phyloP scores from a whole-genome alignment of 1,284 basidiomycete genomes.

The Naganishia albida region DNA sequence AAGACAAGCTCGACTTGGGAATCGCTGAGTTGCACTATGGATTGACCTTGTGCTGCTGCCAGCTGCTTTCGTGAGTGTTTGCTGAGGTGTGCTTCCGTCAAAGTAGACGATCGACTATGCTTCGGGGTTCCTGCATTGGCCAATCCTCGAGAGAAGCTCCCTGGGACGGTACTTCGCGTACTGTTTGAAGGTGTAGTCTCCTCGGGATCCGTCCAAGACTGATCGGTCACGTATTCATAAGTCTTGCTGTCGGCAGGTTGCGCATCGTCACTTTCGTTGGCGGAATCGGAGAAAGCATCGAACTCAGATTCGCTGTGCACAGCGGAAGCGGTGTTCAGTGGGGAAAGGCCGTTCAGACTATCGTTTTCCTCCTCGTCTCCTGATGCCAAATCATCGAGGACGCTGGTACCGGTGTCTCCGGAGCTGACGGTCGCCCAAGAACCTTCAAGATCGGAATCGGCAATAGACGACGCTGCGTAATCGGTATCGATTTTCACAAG shows the following conservation, averaged over 20 bases:
- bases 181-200: slow-evolving; percentile 23
- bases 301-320: slow-evolving; percentile 18
- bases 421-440: slow-evolving; percentile 23
- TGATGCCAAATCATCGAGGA: slow-evolving; percentile 9
- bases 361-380: slow-evolving; percentile 9
- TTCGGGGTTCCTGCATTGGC: not conserved
- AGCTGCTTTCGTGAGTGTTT: slow-evolving; percentile 4
- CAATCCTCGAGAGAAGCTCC: slow-evolving; percentile 22
- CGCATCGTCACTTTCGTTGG: slow-evolving; percentile 6
- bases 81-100: slow-evolving; percentile 10
- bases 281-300: slow-evolving; percentile 17
- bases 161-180: slow-evolving; percentile 13
- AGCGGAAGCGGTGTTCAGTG: not conserved
- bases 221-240: slow-evolving; percentile 24
- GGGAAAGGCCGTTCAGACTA: not conserved
- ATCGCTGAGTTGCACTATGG: not conserved
- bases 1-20: slow-evolving; percentile 23
- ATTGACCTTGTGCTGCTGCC: not conserved
- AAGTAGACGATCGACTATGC: slow-evolving; percentile 11
- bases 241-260: not conserved
- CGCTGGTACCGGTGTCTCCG: not conserved
- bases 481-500: slow-evolving; percentile 3
- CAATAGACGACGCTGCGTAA: not conserved
- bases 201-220: slow-evolving; percentile 29
- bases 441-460: slow-evolving; percentile 5